Percentiles rank a stretch among this genome's conserved stretches.
Conservation (phyloP, 805 yeast species). For the Candida nanaspora region DNA sequence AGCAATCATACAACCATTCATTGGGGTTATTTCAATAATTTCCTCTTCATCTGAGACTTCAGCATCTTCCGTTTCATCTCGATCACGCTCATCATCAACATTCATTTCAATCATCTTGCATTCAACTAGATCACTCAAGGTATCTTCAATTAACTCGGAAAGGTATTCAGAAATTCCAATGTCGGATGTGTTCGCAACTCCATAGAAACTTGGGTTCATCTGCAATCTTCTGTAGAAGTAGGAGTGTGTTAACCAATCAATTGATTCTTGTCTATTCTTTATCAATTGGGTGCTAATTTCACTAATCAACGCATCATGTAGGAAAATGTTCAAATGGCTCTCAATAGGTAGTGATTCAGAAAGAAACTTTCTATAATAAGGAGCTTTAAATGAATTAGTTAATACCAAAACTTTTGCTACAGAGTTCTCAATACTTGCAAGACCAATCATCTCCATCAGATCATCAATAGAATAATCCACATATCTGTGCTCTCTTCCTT, state of each 20-base stretch:
- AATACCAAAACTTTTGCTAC: constrained; percentile 43
- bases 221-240: constrained; percentile 76
- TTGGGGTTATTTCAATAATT: constrained; percentile 43
- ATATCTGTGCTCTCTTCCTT: constrained; percentile 66
- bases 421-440: constrained; percentile 23
- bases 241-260: constrained; percentile 85
- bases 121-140: constrained; percentile 54
- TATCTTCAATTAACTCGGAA: constrained; percentile 74
- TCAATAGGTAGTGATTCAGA: constrained; percentile 78
- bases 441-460: constrained; percentile 58
- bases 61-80: constrained; percentile 23
- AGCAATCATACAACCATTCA: constrained; percentile 68
- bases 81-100: constrained; percentile 22
- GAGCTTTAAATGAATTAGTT: constrained; percentile 47
- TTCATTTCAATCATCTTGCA: constrained; percentile 58
- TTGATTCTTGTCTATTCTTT: constrained; percentile 69
- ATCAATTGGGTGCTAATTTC: constrained; percentile 68
- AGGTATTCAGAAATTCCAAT: constrained; percentile 72
- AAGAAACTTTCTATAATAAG: constrained; percentile 66
- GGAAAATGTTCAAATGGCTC: constrained; percentile 50
- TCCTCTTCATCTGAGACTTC: constrained; percentile 29
- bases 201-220: constrained; percentile 84
- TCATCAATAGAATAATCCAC: constrained; percentile 62
- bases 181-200: constrained; percentile 56
- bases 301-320: constrained; percentile 63